Evolutionary conservation across 345 rosid species (phyloP).

Genomic region (Gossypium australe): DNA sequence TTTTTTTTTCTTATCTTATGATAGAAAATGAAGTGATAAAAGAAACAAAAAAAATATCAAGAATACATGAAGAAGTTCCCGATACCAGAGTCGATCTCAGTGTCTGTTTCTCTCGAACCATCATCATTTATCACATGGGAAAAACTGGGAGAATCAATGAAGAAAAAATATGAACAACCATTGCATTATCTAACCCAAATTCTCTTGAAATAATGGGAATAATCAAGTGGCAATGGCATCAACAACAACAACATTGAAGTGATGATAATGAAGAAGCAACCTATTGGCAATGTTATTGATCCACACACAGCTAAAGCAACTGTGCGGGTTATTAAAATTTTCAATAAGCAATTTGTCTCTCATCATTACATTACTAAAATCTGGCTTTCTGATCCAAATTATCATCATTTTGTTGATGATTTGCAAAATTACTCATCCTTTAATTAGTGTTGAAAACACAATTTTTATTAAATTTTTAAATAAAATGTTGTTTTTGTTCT

Average conservation of each 20-base stretch:
- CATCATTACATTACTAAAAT: conserved; percentile 11
- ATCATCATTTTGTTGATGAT: conserved; percentile 5
- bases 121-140: too few species aligned
- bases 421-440: background rate
- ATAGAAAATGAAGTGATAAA: too few species aligned
- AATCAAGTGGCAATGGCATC: conserved; percentile 13
- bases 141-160: background rate
- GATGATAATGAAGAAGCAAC: background rate
- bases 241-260: background rate
- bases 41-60: too few species aligned
- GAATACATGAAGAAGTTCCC: too few species aligned
- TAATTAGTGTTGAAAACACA: too few species aligned
- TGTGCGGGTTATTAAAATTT: conserved; percentile 18
- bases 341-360: conserved; percentile 16
- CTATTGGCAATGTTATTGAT: conserved; percentile 11
- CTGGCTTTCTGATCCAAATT: conserved; percentile 15
- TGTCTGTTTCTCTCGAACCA: too few species aligned
- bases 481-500: background rate
- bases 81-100: too few species aligned
- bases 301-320: conserved; percentile 16
- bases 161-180: conserved; percentile 20
- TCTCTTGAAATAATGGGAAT: conserved; percentile 20
- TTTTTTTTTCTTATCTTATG: too few species aligned
- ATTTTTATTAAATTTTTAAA: background rate
- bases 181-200: conserved; percentile 21